A percentile compares a stretch with the other conserved stretches of the same genome.
Conservation (phyloP, 2,329 filamentous ascomycete species). For the Cladophialophora chaetospira region DNA sequence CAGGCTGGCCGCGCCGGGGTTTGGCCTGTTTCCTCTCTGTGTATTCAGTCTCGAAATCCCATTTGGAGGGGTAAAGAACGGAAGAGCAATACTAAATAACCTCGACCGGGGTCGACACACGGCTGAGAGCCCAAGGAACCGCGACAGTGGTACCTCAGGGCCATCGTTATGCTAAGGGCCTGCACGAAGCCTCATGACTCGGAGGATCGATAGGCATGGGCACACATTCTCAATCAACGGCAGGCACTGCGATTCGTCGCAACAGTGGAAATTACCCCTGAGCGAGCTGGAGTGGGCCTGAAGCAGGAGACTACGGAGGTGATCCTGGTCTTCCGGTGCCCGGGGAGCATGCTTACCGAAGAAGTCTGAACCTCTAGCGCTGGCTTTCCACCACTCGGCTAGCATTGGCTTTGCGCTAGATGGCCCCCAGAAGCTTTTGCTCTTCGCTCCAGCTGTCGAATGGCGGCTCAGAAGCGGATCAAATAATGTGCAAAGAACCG, state of each 20-base stretch:
- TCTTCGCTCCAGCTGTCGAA: conserved; percentile 7
- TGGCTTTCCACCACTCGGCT: conserved; percentile 15
- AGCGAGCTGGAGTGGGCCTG: conserved; percentile 17
- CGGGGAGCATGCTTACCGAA: conserved; percentile 29
- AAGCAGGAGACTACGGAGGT: conserved; percentile 20
- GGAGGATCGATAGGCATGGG: conserved; percentile 23
- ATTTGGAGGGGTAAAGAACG: no score
- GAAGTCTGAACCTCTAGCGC: conserved; percentile 20
- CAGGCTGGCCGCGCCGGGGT: background rate
- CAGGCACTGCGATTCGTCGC: conserved; percentile 2
- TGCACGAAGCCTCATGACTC: conserved; percentile 9
- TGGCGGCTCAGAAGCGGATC: background rate
- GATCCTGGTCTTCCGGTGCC: conserved; percentile 29
- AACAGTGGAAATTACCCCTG: conserved; percentile 22
- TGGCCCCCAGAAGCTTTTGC: conserved; percentile 20
- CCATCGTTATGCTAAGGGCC: conserved; percentile 6
- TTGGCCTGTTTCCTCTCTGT: background rate
- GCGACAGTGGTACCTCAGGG: conserved; percentile 26
- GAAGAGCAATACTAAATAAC: no score
- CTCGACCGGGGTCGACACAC: background rate
- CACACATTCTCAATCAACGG: background rate
- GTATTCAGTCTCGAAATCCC: no score
- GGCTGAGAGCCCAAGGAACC: conserved; percentile 25
- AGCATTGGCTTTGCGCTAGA: conserved; percentile 17
- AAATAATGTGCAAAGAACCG: no score